Percentiles rank a stretch among this genome's conserved stretches.
Evolutionary conservation across 2,329 filamentous ascomycete species (phyloP).

Genomic region (Fusarium redolens): DNA sequence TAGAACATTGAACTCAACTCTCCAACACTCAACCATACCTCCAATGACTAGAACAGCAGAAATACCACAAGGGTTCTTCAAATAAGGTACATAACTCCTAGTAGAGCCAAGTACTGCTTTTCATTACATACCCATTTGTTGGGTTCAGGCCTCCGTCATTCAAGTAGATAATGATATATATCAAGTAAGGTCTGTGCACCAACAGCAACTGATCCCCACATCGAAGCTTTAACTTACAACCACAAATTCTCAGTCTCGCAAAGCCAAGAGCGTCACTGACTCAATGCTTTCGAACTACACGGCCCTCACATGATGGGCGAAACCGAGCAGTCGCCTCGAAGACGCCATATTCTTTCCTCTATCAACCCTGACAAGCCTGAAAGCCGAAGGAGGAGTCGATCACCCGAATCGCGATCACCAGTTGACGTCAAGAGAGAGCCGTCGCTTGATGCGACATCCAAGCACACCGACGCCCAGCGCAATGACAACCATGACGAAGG

Average conservation of each 20-base stretch:
- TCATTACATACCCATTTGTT: neutral
- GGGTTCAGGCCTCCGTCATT: neutral
- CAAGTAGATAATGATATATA: neutral
- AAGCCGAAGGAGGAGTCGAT: conserved; percentile 22
- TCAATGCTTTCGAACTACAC: conserved; percentile 34
- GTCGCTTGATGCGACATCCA: conserved; percentile 9
- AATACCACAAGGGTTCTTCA: neutral
- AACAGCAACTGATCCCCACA: neutral
- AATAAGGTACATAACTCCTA: no score
- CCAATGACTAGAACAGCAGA: neutral
- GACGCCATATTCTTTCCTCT: conserved; percentile 63
- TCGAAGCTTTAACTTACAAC: conserved; percentile 15
- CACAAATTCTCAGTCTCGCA: neutral
- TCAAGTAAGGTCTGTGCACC: neutral
- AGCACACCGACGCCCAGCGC: conserved; percentile 6
- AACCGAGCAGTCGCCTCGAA: conserved; percentile 50
- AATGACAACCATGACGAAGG: conserved; percentile 30
- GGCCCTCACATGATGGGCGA: conserved; percentile 49
- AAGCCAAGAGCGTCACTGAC: conserved; percentile 4
- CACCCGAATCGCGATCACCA: conserved; percentile 10
- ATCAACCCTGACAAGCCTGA: conserved; percentile 52
- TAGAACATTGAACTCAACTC: no score
- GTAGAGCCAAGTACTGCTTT: neutral
- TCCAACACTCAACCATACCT: neutral
- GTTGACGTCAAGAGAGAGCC: conserved; percentile 11